Base-by-base conservation (phyloP, 2,329 filamentous ascomycete species). In the Penicillium verrucosum region DNA sequence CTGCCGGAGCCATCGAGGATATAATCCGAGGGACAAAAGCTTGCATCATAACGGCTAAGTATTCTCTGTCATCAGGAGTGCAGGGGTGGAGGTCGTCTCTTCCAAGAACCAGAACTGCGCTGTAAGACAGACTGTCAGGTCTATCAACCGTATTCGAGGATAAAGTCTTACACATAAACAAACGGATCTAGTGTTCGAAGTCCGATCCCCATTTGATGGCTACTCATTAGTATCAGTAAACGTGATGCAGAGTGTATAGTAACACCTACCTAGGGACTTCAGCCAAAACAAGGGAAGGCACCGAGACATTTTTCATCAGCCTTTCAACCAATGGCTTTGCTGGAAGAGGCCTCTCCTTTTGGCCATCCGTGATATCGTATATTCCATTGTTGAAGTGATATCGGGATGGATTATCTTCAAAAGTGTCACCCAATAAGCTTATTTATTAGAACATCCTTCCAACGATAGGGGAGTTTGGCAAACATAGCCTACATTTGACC, bases 31-130 rank as follows among this genome's bases (percentile, higher is more conserved):
- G 40, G 18, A 27, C 40, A 25, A 42, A 42, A 8, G 21, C 21
- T 12, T 50, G 51, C 14, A 54, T 37, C 56, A 58, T 58, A 5
- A 18, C 6, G 5, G 46, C 18, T 5, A 58, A 43, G 34, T 58
- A 58, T 6, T 45, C n/a, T 16, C 46, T 30, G 23, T 58, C 56
- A 4, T 40, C 34, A 12, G 36, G 10, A 47, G 51, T 23, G 27
- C 40, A 44, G n/a, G 34, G 40, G 5, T 21, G 36, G 10, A 58
- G 12, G n/a, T 42, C 51, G 27, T 32, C 54, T 12, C 51, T 40
- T n/a, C 56, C 56, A 7, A 54, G 34, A 1, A 46, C 46, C 6
- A 49, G 16, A 23, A 55, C 14, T 7, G 41, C 34, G 11, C 56
- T 58, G 8, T 1, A 36, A 36, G 34, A 29, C 27, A 29, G 34